Evolutionary conservation across 1,139 yeast species (phyloP).

Genomic region (Schizosaccharomyces versatilis): DNA sequence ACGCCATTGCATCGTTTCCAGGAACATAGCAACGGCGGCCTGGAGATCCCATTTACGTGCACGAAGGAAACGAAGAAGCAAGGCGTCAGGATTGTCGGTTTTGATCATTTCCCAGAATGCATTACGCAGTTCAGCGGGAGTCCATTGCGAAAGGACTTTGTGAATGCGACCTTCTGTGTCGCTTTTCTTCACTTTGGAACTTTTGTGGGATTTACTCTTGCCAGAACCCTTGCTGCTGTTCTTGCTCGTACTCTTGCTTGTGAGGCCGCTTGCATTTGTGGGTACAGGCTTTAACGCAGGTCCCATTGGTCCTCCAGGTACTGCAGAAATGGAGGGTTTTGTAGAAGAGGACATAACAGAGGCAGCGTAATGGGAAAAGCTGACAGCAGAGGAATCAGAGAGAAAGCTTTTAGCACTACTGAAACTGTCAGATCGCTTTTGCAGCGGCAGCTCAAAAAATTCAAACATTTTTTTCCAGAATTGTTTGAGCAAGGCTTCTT

Average conservation of each 20-base stretch:
- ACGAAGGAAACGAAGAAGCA: constrained; percentile 40
- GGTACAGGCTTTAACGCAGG: too few relatives aligned
- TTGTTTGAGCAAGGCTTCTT: constrained; percentile 50
- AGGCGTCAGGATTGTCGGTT: constrained; percentile 46
- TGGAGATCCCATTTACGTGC: constrained; percentile 57
- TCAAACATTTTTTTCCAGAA: constrained; percentile 48
- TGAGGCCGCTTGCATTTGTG: constrained; percentile 23
- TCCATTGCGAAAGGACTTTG: background rate
- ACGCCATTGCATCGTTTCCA: constrained; percentile 52
- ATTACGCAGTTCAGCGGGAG: constrained; percentile 7
- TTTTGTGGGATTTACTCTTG: too few relatives aligned
- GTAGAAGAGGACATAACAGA: background rate
- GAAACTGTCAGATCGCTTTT: constrained; percentile 6
- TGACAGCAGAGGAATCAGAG: background rate
- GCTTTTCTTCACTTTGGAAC: too few relatives aligned
- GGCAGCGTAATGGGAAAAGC: background rate
- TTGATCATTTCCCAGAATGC: constrained; percentile 32
- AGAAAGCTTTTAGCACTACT: constrained; percentile 2
- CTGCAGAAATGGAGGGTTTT: too few relatives aligned
- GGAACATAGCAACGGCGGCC: constrained; percentile 41
- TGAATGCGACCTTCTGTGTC: background rate
- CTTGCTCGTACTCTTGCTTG: constrained; percentile 5
- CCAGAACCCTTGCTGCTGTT: too few relatives aligned
- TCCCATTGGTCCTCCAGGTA: too few relatives aligned
- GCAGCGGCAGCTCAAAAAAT: constrained; percentile 32